Evolutionary conservation across 2,329 filamentous ascomycete genomes (phyloP).

Genomic region (Calonectria pauciramosa): DNA sequence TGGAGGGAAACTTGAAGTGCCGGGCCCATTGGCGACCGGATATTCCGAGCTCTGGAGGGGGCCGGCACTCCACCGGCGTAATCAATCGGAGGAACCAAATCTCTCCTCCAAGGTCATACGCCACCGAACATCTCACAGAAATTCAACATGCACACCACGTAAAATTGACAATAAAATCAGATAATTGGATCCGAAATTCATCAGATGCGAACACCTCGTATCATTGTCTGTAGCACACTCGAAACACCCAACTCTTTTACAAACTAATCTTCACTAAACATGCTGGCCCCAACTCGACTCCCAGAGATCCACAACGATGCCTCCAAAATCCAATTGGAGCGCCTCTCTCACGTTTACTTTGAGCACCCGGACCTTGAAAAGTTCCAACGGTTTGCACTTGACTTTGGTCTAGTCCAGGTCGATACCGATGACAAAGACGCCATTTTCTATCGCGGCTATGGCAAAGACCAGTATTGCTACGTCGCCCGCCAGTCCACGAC

Average conservation of each 20-base stretch:
- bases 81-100: neutral
- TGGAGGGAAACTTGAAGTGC: neutral
- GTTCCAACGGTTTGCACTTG: neutral
- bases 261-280: neutral
- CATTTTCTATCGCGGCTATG: conserved; percentile 6
- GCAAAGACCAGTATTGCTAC: conserved; percentile 20
- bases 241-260: neutral
- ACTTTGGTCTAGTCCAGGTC: conserved; percentile 6
- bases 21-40: neutral
- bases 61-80: neutral
- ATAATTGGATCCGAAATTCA: too few relatives aligned
- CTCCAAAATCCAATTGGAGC: conserved; percentile 16
- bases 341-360: conserved; percentile 15
- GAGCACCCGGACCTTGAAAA: conserved; percentile 4
- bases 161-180: neutral
- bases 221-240: neutral
- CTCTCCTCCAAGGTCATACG: neutral
- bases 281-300: neutral
- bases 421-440: neutral
- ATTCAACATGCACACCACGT: too few relatives aligned
- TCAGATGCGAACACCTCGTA: neutral
- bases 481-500: neutral
- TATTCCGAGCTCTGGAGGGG: neutral
- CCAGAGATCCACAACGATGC: conserved; percentile 10
- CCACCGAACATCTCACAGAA: neutral